Evolutionary conservation across 805 yeast species (phyloP), one percentile per base, ranked within the genome.

Genomic region (Spencermartinsiella europaea): DNA sequence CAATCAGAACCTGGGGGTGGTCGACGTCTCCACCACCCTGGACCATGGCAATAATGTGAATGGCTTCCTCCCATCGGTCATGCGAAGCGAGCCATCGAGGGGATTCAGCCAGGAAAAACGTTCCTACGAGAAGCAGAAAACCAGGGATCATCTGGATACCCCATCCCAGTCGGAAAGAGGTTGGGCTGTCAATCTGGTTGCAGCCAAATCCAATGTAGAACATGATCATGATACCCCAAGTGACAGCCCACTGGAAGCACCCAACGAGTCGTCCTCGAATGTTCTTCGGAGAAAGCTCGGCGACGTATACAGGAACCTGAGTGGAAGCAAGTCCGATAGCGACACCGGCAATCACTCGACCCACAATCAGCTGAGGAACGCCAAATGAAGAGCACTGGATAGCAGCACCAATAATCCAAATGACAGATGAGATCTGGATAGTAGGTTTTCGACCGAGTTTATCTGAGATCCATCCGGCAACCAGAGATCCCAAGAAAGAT

Each of bases 241-340:
- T 78, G 45, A 80, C 81, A 22, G 78, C 67, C 71, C 79, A 76
- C 59, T 80, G 85, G 71, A 77, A 79, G 36, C 70, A 50, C 49
- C 82, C 81, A 46, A 79, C 84, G 42, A 81, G 70, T 7, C 71
- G 58, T 60, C 85, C 87, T 62, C 85, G 75, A 44, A 78, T 70
- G 42, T 68, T 67, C 64, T 79, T 73, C 36, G 83, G 82, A 31
- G 85, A 71, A 48, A 81, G 68, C 65, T 81, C 88, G 5, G 85
- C 76, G 45, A 80, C 75, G 61, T 75, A 81, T 39, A 79, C 80
- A 25, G 88, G 88, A 36, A 80, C 81, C 52, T 73, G 81, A 8
- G 83, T 70, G 3, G 85, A 76, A 50, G 82, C 81, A 45, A 80
- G 69, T 52, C 86, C 87, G 48, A 81, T 72, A 59, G 81, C 85